A percentile compares a stretch with the other conserved stretches of the same genome.
Conservation (phyloP, 306 rosid genomes). For the Castanopsis chinensis region DNA sequence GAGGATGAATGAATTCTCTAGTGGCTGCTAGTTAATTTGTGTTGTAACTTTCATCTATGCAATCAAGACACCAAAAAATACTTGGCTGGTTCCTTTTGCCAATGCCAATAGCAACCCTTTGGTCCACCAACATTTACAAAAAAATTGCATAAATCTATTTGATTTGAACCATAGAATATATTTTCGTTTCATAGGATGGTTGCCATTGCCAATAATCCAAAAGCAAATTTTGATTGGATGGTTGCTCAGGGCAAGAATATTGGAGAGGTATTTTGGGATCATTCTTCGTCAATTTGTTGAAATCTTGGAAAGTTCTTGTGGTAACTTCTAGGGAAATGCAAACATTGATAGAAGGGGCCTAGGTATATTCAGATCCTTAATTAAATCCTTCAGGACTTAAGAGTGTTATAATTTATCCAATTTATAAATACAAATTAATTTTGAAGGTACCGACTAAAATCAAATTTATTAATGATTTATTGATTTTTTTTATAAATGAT, state of each 20-base stretch:
- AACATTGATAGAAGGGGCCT: background rate
- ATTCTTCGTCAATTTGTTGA: too few relatives aligned
- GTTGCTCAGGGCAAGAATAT: background rate
- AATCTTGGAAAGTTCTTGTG: background rate
- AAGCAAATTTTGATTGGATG: background rate
- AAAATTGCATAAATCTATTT: background rate
- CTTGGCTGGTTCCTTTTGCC: background rate
- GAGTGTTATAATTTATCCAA: too few relatives aligned
- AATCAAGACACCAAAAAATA: background rate
- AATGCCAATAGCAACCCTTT: background rate
- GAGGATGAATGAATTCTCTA: conserved; percentile 29
- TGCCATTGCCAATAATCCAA: background rate
- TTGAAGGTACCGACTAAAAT: too few relatives aligned
- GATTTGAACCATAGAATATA: background rate
- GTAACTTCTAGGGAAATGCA: background rate
- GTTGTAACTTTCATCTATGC: background rate
- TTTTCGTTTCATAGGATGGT: background rate
- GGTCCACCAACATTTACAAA: background rate
- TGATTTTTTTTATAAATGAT: too few relatives aligned
- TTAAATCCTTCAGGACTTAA: too few relatives aligned
- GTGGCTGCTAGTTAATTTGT: background rate
- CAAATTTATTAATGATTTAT: too few relatives aligned
- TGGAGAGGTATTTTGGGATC: too few relatives aligned
- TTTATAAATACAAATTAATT: too few relatives aligned
- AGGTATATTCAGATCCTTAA: background rate